phyloP scores from a whole-genome alignment of 306 rosid genomes.

The Biancaea sappan region DNA sequence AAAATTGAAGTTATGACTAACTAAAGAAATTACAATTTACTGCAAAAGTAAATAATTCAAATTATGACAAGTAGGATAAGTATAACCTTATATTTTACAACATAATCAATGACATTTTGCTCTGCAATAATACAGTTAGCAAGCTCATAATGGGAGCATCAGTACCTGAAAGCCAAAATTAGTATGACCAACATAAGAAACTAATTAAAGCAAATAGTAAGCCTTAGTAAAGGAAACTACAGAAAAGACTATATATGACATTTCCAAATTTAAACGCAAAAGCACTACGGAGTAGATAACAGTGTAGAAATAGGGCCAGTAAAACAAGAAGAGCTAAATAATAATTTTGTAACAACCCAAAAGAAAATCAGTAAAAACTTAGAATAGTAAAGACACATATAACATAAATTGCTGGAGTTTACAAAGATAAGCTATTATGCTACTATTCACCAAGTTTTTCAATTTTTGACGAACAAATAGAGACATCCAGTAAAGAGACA shows the following conservation, averaged over 20 bases:
- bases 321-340: background rate
- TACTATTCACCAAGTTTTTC: slow-evolving; percentile 75
- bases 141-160: slow-evolving; percentile 70
- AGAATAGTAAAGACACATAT: slow-evolving; percentile 20
- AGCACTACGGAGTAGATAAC: background rate
- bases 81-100: slow-evolving; percentile 56
- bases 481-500: too few species aligned
- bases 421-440: slow-evolving; percentile 18
- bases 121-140: slow-evolving; percentile 67
- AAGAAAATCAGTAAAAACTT: slow-evolving; percentile 9
- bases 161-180: slow-evolving; percentile 63
- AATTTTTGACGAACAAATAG: too few species aligned
- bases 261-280: slow-evolving; percentile 14
- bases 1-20: background rate
- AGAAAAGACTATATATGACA: slow-evolving; percentile 9
- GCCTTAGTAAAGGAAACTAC: background rate
- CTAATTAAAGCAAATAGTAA: slow-evolving; percentile 28
- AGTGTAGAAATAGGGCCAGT: background rate
- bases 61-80: slow-evolving; percentile 20
- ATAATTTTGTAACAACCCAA: background rate
- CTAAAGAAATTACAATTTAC: slow-evolving; percentile 20
- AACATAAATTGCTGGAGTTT: slow-evolving; percentile 5
- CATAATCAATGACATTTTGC: slow-evolving; percentile 55
- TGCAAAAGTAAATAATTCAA: slow-evolving; percentile 4
- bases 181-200: slow-evolving; percentile 24